phyloP scores from a whole-genome alignment of 805 yeast genomes.

The Candida boleticola region DNA sequence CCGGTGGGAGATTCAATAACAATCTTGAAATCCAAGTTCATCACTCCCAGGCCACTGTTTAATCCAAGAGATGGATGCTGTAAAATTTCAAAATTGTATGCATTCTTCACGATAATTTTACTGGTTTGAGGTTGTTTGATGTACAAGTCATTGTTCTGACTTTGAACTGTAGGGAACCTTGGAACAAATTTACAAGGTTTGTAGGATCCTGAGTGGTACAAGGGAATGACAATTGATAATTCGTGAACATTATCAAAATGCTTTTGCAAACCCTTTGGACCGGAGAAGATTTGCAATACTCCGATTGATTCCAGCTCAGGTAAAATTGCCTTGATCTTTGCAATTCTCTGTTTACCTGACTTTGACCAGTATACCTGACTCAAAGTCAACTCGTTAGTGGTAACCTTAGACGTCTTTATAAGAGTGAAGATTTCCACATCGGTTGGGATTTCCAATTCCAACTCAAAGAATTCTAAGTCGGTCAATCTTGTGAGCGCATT shows the following conservation, averaged over 20 bases:
- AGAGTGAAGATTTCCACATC: conserved; percentile 67
- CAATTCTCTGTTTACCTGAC: conserved; percentile 50
- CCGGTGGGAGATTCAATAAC: conserved; percentile 87
- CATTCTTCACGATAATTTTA: conserved; percentile 52
- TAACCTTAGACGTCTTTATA: conserved; percentile 49
- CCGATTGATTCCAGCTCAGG: conserved; percentile 74
- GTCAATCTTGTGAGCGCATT: conserved; percentile 70
- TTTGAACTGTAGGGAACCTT: conserved; percentile 67
- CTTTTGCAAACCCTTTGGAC: conserved; percentile 57
- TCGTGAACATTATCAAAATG: conserved; percentile 62
- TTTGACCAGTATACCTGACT: conserved; percentile 79
- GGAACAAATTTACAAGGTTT: conserved; percentile 67
- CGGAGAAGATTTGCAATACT: conserved; percentile 71
- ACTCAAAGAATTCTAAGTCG: conserved; percentile 77
- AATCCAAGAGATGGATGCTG: conserved; percentile 60
- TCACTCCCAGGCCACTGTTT: conserved; percentile 31
- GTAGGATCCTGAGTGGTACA: conserved; percentile 66
- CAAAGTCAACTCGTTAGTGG: conserved; percentile 54
- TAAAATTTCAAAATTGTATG: conserved; percentile 62
- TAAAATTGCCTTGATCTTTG: conserved; percentile 75
- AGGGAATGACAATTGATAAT: conserved; percentile 69
- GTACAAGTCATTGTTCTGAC: conserved; percentile 72
- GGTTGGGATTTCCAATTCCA: conserved; percentile 68
- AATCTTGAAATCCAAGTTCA: conserved; percentile 49
- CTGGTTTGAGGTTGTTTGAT: conserved; percentile 81